Base-by-base conservation (phyloP, 225 moss, liverwort and hornwort species). In the Straminergon stramineum region DNA sequence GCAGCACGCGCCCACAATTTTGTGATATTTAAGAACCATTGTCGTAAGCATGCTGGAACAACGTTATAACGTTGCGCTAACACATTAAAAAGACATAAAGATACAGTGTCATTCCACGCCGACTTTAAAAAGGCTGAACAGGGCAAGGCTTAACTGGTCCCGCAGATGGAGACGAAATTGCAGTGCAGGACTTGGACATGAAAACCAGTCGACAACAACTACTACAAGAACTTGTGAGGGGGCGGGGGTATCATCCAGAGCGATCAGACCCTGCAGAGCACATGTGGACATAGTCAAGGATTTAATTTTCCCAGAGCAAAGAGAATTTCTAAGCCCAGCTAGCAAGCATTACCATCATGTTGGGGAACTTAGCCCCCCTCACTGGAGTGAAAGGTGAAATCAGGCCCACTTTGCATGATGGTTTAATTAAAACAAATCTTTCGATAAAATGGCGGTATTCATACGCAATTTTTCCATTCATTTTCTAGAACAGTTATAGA, bases 211-310 rank as follows among this genome's bases (percentile, higher is more conserved):
- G 24, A 53, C 23, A 35, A 55, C 10, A 56, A 37, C 56, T 37
- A 96, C 85, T 96, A 55, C 91, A 87, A 86, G 78, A 95, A 96
- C 85, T 85, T 96, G 60, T 89, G 74, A 18, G 68, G 23, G 4
- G 77, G 14, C 13, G 34, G 22, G 53, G 81, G 17, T 43, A 77
- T 96, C 68, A n/a, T 96, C 65, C 63, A 55, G 17, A 93, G 93
- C 34, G 94, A 96, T 66, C 91, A 92, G 63, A 87, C 68, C 4
- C 88, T 95, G 63, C 52, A 86, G 75, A 93, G 90, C 80, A 87
- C 90, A 90, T 51, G 85, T 60, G 20, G 41, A 24, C 24, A n/a
- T 88, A 8, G 92, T 93, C 41, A 62, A 64, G 52, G 62, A 55
- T 37, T 95, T 79, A 19, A 51, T 75, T 51, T 32, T 83, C 87